A percentile compares a stretch with the other conserved stretches of the same genome.
These are phyloP conservation scores for Venturia nashicola DNA, from an alignment of 2,329 filamentous ascomycete genomes.

Conservation along the genomic window DNA sequence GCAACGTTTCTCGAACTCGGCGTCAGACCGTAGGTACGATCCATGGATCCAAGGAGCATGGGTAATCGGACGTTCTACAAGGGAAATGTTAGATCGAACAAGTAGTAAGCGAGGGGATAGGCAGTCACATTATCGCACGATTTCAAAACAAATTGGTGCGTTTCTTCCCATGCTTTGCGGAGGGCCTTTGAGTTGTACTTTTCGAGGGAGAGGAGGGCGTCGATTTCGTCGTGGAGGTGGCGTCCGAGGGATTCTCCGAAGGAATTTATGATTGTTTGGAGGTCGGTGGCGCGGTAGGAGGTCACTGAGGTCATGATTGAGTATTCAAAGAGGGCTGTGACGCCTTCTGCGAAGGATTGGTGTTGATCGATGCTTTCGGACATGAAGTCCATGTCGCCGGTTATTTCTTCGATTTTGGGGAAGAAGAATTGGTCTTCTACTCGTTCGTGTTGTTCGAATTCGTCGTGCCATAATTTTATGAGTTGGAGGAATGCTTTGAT, in stretches of 20 bases:
- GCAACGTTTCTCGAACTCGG: constrained; percentile 16
- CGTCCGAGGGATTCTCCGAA: constrained; percentile 14
- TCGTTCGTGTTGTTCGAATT: constrained; percentile 22
- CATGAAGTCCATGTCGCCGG: constrained; percentile 16
- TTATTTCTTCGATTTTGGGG: constrained; percentile 17
- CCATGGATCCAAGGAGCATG: constrained; percentile 24
- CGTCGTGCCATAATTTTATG: constrained; percentile 20
- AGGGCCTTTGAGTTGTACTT: constrained; percentile 12
- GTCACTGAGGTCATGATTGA: constrained; percentile 9
- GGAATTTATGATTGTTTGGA: constrained; percentile 13
- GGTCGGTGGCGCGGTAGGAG: constrained; percentile 11
- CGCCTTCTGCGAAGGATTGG: constrained; percentile 17
- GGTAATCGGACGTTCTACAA: constrained; percentile 21
- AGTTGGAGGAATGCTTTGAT: constrained; percentile 20
- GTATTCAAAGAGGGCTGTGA: constrained; percentile 18
- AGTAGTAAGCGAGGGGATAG: background rate
- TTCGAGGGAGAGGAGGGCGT: constrained; percentile 14
- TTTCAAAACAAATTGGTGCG: background rate
- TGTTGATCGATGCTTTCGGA: constrained; percentile 22
- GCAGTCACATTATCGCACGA: constrained; percentile 12
- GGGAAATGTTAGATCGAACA: constrained; percentile 9
- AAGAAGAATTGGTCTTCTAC: constrained; percentile 22
- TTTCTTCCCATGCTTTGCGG: constrained; percentile 14
- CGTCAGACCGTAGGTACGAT: constrained; percentile 19
- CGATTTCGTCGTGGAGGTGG: constrained; percentile 17